These are phyloP conservation scores for Tulasnella sp. DNA, from an alignment of 768 basidiomycete genomes.

Conservation along the genomic window DNA sequence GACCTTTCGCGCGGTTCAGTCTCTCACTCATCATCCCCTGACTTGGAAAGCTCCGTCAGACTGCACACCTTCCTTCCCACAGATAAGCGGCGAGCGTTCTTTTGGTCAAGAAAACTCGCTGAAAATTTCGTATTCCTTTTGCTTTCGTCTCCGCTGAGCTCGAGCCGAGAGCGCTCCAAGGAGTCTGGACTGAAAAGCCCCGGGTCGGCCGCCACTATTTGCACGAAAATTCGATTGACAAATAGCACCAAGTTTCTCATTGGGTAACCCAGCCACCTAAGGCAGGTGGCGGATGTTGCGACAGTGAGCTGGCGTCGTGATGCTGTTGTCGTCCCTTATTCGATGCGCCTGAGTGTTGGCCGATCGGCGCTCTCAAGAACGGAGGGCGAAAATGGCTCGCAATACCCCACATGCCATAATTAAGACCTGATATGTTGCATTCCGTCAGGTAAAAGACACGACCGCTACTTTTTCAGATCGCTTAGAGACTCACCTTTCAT, in stretches of 20 bases:
- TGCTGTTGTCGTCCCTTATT: neutral
- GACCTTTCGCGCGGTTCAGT: neutral
- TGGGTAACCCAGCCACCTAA: too few species aligned
- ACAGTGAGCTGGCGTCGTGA: neutral
- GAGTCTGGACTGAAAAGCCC: too few species aligned
- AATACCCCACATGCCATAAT: neutral
- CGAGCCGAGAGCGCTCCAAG: neutral
- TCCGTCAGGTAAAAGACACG: neutral
- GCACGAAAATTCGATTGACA: too few species aligned
- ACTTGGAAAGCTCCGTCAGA: neutral
- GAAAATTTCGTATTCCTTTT: neutral
- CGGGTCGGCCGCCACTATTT: neutral
- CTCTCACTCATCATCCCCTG: neutral
- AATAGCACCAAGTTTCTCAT: too few species aligned
- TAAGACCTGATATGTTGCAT: neutral
- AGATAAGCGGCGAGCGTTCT: neutral
- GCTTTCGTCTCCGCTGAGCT: neutral
- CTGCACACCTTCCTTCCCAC: neutral
- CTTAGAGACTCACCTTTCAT: neutral
- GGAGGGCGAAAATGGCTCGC: constrained; percentile 7
- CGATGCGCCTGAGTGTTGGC: neutral
- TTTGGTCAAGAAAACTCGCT: neutral
- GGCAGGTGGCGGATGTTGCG: too few species aligned
- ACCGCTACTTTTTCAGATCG: neutral
- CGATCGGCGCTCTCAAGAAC: neutral